Conservation (phyloP, 73 alveolate species). For the Paramecium primaurelia region DNA sequence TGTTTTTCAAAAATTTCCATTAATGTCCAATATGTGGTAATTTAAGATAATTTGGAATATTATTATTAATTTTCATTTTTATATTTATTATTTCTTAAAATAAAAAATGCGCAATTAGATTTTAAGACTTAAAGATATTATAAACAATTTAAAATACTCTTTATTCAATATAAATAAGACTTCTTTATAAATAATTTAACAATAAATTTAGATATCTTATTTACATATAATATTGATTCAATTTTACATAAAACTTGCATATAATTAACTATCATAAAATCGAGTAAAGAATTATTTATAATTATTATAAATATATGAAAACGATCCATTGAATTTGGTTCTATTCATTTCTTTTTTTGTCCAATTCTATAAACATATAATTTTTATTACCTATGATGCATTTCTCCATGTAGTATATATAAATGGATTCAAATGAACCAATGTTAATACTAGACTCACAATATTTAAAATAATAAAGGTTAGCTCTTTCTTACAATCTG, state of each 20-base stretch:
- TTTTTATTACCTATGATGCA: neutral
- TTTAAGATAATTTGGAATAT: neutral
- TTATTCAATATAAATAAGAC: neutral
- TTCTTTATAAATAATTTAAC: neutral
- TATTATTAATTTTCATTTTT: neutral
- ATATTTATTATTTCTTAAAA: neutral
- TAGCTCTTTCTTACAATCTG: neutral
- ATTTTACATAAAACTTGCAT: neutral
- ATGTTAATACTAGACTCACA: neutral
- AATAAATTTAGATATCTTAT: neutral
- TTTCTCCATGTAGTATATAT: neutral
- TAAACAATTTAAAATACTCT: neutral
- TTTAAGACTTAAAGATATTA: neutral
- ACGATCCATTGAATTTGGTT: neutral
- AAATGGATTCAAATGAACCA: neutral
- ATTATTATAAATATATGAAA: neutral
- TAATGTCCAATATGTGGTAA: neutral
- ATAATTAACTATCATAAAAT: slow-evolving; percentile 4
- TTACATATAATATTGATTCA: neutral
- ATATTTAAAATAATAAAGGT: neutral
- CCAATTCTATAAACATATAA: neutral
- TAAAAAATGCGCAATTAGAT: neutral
- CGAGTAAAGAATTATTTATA: slow-evolving; percentile 1
- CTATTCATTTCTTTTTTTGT: neutral
- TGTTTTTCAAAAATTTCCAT: neutral